phyloP scores from a whole-genome alignment of 2,329 filamentous ascomycete species.

The Fusarium acutatum region DNA sequence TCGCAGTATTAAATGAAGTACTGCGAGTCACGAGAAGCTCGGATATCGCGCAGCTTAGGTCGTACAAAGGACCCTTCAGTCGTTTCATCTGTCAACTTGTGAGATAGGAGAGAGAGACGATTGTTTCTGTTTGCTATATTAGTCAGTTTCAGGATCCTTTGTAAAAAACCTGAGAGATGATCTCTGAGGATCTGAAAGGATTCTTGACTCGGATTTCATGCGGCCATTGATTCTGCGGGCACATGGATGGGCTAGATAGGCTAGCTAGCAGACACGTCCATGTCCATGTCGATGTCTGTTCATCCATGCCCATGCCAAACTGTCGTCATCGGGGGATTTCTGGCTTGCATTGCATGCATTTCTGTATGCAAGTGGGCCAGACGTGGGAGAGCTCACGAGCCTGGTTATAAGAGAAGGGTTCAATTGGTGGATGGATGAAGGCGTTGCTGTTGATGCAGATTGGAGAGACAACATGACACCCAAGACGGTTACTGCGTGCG shows the following conservation, averaged over 20 bases:
- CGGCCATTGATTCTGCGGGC: neutral
- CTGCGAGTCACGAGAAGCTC: constrained; percentile 19
- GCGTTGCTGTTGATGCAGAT: constrained; percentile 24
- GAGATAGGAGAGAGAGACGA: neutral
- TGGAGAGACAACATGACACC: constrained; percentile 29
- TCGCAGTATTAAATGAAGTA: constrained; percentile 18
- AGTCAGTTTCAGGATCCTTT: constrained; percentile 15
- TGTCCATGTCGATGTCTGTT: neutral
- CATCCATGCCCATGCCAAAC: constrained; percentile 17
- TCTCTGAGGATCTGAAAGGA: constrained; percentile 10
- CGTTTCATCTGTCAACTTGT: constrained; percentile 8
- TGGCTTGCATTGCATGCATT: constrained; percentile 30
- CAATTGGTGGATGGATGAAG: constrained; percentile 26
- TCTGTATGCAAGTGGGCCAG: constrained; percentile 25
- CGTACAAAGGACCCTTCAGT: constrained; percentile 1
- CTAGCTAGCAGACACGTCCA: constrained; percentile 1
- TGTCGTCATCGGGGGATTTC: constrained; percentile 37
- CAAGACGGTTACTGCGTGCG: constrained; percentile 12
- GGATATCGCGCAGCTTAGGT: constrained; percentile 4
- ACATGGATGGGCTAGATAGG: constrained; percentile 14
- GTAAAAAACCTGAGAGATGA: neutral
- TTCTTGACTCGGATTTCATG: constrained; percentile 23
- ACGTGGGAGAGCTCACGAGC: constrained; percentile 25
- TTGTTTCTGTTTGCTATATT: neutral
- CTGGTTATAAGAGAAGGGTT: constrained; percentile 20